Conservation (phyloP, 306 rosid species). For the Pyrus pyrifolia region DNA sequence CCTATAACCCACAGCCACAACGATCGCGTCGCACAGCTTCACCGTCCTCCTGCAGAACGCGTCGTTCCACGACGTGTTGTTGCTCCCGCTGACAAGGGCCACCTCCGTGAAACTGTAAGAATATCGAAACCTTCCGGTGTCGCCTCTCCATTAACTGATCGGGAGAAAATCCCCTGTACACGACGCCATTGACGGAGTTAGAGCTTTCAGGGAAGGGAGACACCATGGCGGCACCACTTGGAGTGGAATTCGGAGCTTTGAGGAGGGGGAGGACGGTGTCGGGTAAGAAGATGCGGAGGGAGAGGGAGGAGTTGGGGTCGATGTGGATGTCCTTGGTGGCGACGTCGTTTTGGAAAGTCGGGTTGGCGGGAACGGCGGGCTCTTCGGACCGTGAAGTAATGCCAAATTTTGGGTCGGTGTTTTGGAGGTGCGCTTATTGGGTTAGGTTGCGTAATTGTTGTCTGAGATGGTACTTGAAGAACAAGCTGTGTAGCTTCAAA, state of each 20-base stretch:
- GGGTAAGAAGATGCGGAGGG: slow-evolving; percentile 80
- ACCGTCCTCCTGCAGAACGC: slow-evolving; percentile 66
- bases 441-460: slow-evolving; percentile 55
- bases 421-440: not conserved
- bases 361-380: slow-evolving; percentile 49
- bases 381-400: slow-evolving; percentile 70
- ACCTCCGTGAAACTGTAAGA: slow-evolving; percentile 91
- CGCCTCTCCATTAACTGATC: slow-evolving; percentile 20
- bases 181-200: slow-evolving; percentile 12
- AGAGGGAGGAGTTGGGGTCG: slow-evolving; percentile 63
- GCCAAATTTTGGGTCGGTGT: slow-evolving; percentile 43
- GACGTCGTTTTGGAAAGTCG: slow-evolving; percentile 71
- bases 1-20: slow-evolving; percentile 78
- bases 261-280: slow-evolving; percentile 50
- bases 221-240: not conserved
- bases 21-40: slow-evolving; percentile 59
- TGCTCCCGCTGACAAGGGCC: slow-evolving; percentile 85
- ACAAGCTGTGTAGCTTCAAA: slow-evolving; percentile 78
- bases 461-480: slow-evolving; percentile 72
- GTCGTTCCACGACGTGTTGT: slow-evolving; percentile 61
- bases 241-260: slow-evolving; percentile 15
- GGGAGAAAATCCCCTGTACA: slow-evolving; percentile 54
- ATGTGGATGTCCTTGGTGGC: slow-evolving; percentile 89
- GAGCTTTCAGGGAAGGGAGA: slow-evolving; percentile 9
- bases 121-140: slow-evolving; percentile 52